Evolutionary conservation across 495 filamentous ascomycete genomes (phyloP), one percentile per base, ranked within the genome.

Genomic region (Penicillium dipodomyicola): DNA sequence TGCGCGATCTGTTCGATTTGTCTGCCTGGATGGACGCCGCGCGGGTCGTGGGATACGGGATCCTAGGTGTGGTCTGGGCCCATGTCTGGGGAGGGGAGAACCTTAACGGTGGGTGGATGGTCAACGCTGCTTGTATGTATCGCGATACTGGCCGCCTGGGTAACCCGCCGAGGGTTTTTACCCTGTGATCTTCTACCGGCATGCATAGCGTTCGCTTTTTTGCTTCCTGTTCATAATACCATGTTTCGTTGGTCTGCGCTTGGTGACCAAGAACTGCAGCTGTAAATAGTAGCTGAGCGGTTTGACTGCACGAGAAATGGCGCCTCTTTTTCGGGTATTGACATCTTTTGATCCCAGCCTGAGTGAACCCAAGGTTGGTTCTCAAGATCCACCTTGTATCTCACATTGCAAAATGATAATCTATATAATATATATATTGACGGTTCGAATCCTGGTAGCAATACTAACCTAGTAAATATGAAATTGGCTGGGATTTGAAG

Each of bases 121-220:
- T 93, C 9, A 95, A 95, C 72, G 90, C 90, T 3, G 81, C 88
- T 1, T 80, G 89, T 62, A 87, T 88, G 76, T 82, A 87, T 68
- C 77, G 80, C 12, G 83, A 81, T 49, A 87, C 82, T 10, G 87
- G 86, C 4, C 79, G 78, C 61, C 66, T 94, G 57, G 72, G 76
- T 14, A 91, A 89, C 65, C 69, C 73, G 45, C 80, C 85, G 4
- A 81, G 86, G 65, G 77, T 90, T n/a, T 79, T 87, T 54, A 58
- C 61, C n/a, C 54, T 79, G 45, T 79, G 44, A 64, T 48, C 29
- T 40, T 33, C 10, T 10, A 30, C 27, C 2, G 25, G 25, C 40
- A 45, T 50, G 55, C 49, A 58, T 58, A 49, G 59, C 42, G 33
- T 48, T 7, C 47, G n/a, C 20, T 43, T 39, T 39, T 39, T 43